These are phyloP conservation scores for Ilyonectria destructans DNA, from an alignment of 2,329 filamentous ascomycete genomes.

Conservation along the genomic window DNA sequence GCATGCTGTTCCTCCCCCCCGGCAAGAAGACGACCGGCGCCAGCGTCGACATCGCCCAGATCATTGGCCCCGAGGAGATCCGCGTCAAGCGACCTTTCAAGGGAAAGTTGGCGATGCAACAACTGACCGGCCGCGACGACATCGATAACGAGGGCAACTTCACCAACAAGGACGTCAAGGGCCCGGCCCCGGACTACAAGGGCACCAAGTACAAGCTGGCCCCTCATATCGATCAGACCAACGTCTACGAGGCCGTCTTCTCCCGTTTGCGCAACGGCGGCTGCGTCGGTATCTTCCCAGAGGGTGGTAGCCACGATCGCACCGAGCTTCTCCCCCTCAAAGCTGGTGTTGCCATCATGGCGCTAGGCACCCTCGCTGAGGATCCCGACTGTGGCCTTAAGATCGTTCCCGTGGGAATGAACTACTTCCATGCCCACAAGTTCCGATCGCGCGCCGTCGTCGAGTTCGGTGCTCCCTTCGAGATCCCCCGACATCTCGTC, in stretches of 20 bases:
- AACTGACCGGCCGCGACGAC: conserved; percentile 87
- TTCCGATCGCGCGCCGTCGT: conserved; percentile 96
- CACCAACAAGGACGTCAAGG: conserved; percentile 68
- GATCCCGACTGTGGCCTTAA: conserved; percentile 91
- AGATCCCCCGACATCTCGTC: conserved; percentile 86
- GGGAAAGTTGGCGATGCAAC: conserved; percentile 80
- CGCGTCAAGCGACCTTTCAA: conserved; percentile 91
- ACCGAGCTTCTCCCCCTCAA: conserved; percentile 93
- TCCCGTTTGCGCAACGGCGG: conserved; percentile 85
- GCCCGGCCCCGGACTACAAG: conserved; percentile 74
- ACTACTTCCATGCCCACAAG: conserved; percentile 99
- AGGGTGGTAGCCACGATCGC: conserved; percentile 96
- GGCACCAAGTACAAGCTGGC: conserved; percentile 91
- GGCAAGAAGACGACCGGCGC: conserved; percentile 83
- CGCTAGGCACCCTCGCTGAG: conserved; percentile 88
- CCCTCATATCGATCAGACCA: conserved; percentile 93
- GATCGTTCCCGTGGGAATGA: conserved; percentile 98
- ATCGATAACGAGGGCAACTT: conserved; percentile 78
- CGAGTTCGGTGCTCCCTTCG: conserved; percentile 92
- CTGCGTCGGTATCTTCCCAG: conserved; percentile 96
- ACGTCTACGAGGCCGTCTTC: conserved; percentile 96
- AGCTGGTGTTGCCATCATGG: conserved; percentile 98
- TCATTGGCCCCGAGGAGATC: conserved; percentile 85
- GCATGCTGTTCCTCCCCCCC: conserved; percentile 89
- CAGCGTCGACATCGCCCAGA: conserved; percentile 87